Evolutionary conservation across 164 flowering plant genomes (phyloP).

Genomic region (Nymphaea colorata): DNA sequence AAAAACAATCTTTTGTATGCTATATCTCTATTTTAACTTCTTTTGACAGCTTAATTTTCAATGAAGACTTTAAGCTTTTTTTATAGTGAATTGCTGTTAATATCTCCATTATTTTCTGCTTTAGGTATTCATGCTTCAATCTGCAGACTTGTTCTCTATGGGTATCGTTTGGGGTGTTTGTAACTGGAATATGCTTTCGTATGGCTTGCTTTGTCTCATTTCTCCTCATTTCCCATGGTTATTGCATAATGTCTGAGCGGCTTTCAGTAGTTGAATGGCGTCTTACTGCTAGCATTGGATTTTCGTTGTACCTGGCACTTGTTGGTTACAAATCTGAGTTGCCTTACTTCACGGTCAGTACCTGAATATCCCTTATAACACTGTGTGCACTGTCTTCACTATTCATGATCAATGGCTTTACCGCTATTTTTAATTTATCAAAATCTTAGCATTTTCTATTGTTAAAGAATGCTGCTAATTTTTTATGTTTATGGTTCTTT

Average conservation of each 20-base stretch:
- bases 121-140: conserved; percentile 79
- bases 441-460: too few relatives aligned
- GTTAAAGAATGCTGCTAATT: too few relatives aligned
- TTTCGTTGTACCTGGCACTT: conserved; percentile 73
- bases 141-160: conserved; percentile 76
- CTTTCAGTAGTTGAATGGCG: conserved; percentile 69
- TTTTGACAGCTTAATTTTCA: not conserved
- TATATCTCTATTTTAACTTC: not conserved
- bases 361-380: too few relatives aligned
- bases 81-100: not conserved
- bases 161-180: conserved; percentile 91
- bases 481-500: too few relatives aligned
- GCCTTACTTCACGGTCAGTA: conserved; percentile 81
- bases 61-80: not conserved
- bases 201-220: conserved; percentile 76
- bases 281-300: conserved; percentile 61
- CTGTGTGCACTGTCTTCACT: too few relatives aligned
- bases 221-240: conserved; percentile 80
- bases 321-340: conserved; percentile 80
- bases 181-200: conserved; percentile 80
- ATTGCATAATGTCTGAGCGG: conserved; percentile 77
- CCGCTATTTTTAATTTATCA: too few relatives aligned
- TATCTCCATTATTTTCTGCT: not conserved
- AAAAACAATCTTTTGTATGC: not conserved
- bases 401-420: too few relatives aligned